Percentiles rank a stretch among this genome's conserved stretches.
These are phyloP conservation scores for Lasiosphaeria ovina DNA, from an alignment of 495 filamentous ascomycete species.

Conservation along the genomic window DNA sequence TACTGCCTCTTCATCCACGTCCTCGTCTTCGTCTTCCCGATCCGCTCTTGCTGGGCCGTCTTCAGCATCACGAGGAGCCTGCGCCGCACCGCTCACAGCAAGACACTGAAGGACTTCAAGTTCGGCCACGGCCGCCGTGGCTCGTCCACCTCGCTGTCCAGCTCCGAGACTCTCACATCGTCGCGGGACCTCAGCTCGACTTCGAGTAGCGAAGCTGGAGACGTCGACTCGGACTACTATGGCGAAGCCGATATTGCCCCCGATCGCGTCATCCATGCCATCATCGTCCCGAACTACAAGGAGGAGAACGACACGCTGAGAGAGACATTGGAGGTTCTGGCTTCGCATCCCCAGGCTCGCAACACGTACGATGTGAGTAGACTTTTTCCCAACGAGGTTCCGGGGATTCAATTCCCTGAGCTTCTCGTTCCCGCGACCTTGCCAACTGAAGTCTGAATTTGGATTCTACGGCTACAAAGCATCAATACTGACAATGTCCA, in stretches of 20 bases:
- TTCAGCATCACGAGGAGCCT: constrained; percentile 45
- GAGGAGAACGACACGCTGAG: constrained; percentile 63
- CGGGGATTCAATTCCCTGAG: too few relatives aligned
- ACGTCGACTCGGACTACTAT: constrained; percentile 41
- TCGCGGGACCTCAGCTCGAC: constrained; percentile 44
- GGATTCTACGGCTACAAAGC: background rate
- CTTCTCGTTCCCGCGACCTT: too few relatives aligned
- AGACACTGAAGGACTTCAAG: constrained; percentile 42
- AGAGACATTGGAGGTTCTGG: constrained; percentile 64
- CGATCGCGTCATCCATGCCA: constrained; percentile 56
- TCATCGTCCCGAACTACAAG: constrained; percentile 68
- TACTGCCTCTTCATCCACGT: constrained; percentile 55
- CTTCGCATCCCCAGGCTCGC: constrained; percentile 60
- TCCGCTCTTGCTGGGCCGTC: constrained; percentile 53
- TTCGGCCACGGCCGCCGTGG: constrained; percentile 45
- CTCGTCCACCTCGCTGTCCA: constrained; percentile 50
- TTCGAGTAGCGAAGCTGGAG: constrained; percentile 48
- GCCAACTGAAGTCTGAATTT: background rate
- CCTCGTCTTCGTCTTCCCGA: constrained; percentile 51
- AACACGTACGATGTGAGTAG: constrained; percentile 62
- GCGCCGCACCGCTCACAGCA: constrained; percentile 39
- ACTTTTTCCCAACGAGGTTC: constrained; percentile 12
- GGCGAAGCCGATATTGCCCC: constrained; percentile 37
- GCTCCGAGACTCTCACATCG: constrained; percentile 50
- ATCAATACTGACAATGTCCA: constrained; percentile 17